Evolutionary conservation across 2,329 filamentous ascomycete genomes (phyloP), one percentile per base, ranked within the genome.

Genomic region (Pseudocercospora pini-densiflorae): DNA sequence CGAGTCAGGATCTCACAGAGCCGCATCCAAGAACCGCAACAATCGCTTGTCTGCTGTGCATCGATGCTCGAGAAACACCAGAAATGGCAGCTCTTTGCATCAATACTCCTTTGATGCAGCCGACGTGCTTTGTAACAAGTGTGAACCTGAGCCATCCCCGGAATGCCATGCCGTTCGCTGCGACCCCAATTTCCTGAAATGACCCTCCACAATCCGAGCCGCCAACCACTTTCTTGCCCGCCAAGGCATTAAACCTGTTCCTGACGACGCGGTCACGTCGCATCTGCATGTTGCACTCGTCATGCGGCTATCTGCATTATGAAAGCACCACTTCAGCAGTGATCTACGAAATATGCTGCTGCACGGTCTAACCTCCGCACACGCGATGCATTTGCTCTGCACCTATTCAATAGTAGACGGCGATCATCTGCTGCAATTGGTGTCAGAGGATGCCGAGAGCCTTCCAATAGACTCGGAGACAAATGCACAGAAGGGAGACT

Each of bases 261-360:
- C 55, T 58, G 27, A 58, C 29, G 24, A 24, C 36, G 29, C 55
- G 16, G 29, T 58, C 55, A 36, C 21, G 31, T 58, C 36, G 55
- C 33, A 58, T 21, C n/a, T 58, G 55, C 55, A 43, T 36, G 55
- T 58, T 58, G 33, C 33, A 43, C 33, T 58, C 33, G 31, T 58
- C 55, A 58, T 58, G 55, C 55, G 55, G 55, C 55, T 43, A 58
- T 24, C 55, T 58, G 31, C 55, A 55, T n/a, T 8, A 36, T 12
- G 29, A 10, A 24, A 14, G 14, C 31, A 58, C 55, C 55, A 43
- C 55, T 58, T 36, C 16, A 43, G 55, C 29, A 58, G 55, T 58
- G 55, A 58, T 58, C 55, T 36, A 19, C 55, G 24, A n/a, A 29
- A 55, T 19, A 55, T 23, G 23, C 23, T 55, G 51, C 51, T 27